A percentile compares a stretch with the other conserved stretches of the same genome.
Conservation (phyloP, 768 basidiomycete species). For the Exidia glandulosa region DNA sequence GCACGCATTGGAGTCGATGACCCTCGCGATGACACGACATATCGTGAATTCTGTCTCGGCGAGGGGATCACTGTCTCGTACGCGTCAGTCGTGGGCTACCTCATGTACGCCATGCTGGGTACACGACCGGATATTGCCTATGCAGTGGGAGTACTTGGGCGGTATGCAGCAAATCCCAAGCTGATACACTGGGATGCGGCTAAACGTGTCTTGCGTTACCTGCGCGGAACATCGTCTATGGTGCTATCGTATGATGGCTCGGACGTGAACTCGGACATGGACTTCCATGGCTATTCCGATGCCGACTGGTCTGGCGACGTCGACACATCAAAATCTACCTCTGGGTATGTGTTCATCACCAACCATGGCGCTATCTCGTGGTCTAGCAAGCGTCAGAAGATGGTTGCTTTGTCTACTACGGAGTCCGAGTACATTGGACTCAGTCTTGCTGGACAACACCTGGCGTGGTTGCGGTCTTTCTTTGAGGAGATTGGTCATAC, state of each 20-base stretch:
- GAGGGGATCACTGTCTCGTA: conserved; percentile 3
- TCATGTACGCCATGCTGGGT: conserved; percentile 3
- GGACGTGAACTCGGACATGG: not conserved
- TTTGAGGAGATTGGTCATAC: not conserved
- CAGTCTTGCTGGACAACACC: not conserved
- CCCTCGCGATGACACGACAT: conserved; percentile 1
- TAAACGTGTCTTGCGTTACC: conserved; percentile 7
- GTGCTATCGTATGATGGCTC: not conserved
- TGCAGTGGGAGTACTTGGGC: conserved; percentile 2
- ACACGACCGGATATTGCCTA: conserved; percentile 8
- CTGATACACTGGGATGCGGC: conserved; percentile 6
- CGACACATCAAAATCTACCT: not conserved
- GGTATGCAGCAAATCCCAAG: conserved; percentile 5
- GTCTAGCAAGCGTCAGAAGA: conserved; percentile 11
- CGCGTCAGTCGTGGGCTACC: conserved; percentile 5
- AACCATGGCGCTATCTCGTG: conserved; percentile 10
- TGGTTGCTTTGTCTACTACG: conserved; percentile 10
- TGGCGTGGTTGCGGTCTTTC: conserved; percentile 2
- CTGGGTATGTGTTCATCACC: conserved; percentile 2
- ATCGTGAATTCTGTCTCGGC: not conserved
- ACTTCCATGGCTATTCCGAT: not conserved
- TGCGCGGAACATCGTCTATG: conserved; percentile 3
- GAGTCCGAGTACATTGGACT: conserved; percentile 10
- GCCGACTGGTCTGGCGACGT: conserved; percentile 3
- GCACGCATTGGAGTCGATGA: not conserved